These are phyloP conservation scores for Beauveria varroae DNA, from an alignment of 2,329 filamentous ascomycete genomes.

Conservation along the genomic window DNA sequence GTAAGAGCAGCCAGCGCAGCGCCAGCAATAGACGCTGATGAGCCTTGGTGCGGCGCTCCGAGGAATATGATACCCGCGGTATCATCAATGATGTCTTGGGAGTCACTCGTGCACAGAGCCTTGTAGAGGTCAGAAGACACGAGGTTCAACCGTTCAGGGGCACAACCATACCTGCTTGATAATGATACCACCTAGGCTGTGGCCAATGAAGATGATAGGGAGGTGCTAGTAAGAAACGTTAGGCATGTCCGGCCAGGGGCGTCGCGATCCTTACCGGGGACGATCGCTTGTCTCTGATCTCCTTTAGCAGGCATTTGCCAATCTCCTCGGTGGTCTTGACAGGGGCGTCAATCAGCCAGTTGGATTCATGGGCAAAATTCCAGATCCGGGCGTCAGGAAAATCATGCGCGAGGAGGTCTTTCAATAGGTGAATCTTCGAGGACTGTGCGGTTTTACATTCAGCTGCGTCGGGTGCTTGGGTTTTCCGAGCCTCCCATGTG, in stretches of 20 bases:
- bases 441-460: neutral
- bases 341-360: constrained; percentile 17
- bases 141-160: neutral
- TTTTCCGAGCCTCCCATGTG: too few species aligned
- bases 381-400: constrained; percentile 17
- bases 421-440: constrained; percentile 12
- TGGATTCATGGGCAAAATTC: constrained; percentile 16
- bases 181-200: constrained; percentile 18
- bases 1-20: neutral
- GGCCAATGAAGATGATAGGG: constrained; percentile 17
- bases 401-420: constrained; percentile 12
- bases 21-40: constrained; percentile 4
- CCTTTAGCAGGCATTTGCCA: constrained; percentile 10
- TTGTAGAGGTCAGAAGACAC: neutral
- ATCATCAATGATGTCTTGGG: constrained; percentile 8
- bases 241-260: neutral
- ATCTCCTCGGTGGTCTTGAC: constrained; percentile 15
- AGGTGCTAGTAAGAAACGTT: constrained; percentile 9
- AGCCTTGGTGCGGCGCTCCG: constrained; percentile 15
- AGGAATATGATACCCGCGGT: constrained; percentile 16
- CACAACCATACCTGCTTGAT: constrained; percentile 16
- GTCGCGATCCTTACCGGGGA: neutral
- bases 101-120: constrained; percentile 7
- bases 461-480: too few species aligned
- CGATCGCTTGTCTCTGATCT: neutral